Percentiles rank a stretch among this genome's conserved stretches.
phyloP scores from a whole-genome alignment of 2,329 filamentous ascomycete genomes.

The Incumbomyces delicatus region DNA sequence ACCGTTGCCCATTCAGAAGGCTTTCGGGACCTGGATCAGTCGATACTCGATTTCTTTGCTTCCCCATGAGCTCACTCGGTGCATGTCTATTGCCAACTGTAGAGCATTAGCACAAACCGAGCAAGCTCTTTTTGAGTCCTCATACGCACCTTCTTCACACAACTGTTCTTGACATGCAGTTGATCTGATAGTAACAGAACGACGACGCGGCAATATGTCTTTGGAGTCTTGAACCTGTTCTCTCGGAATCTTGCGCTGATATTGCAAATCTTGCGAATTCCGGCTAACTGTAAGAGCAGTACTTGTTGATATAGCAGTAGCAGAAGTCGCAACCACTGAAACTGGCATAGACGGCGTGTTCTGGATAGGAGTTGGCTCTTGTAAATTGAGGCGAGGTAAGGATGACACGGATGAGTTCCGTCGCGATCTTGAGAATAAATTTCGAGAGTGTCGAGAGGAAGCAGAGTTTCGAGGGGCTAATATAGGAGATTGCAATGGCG shows the following conservation, averaged over 20 bases:
- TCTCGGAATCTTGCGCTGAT: neutral
- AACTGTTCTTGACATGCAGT: neutral
- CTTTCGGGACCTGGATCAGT: constrained; percentile 3
- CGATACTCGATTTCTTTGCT: neutral
- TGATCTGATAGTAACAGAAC: constrained; percentile 7
- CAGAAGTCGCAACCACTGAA: neutral
- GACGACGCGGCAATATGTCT: neutral
- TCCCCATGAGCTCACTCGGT: neutral
- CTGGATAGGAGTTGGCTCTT: neutral
- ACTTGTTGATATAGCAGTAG: neutral
- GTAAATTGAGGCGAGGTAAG: neutral
- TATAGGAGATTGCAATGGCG: constrained; percentile 20
- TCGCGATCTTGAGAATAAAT: constrained; percentile 1
- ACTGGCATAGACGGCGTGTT: neutral
- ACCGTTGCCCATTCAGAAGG: constrained; percentile 3
- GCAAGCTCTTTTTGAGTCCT: neutral
- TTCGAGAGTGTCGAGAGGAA: neutral
- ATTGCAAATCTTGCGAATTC: neutral
- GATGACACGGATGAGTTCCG: constrained; percentile 5
- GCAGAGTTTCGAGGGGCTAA: constrained; percentile 4
- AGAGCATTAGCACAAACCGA: neutral
- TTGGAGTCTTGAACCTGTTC: neutral
- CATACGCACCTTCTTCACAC: neutral
- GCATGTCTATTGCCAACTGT: neutral
- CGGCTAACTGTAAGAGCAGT: neutral